Base-by-base conservation (phyloP, 2,329 filamentous ascomycete genomes). In the Pseudocercospora fijiensis region DNA sequence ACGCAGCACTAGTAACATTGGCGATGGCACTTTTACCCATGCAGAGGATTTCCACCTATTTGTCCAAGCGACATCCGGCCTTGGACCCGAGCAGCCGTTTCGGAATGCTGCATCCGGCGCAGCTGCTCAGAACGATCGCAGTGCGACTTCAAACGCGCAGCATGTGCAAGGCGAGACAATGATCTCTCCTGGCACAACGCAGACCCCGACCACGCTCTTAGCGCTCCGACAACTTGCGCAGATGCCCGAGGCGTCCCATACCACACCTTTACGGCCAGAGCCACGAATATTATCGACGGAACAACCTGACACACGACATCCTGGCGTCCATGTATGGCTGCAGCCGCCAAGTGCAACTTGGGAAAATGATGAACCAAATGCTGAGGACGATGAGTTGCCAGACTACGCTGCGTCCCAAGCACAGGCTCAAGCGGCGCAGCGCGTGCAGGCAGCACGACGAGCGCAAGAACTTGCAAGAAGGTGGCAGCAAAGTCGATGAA, bases 361-460 rank as follows among this genome's bases (percentile, higher is more conserved):
- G n/a, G 51, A 58, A 9, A 63, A 65, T 4, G 58, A 61, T 13
- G 61, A 62, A 33, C 59, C 67, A 11, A 65, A 62, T 28, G 72
- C 74, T 13, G 67, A 66, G 47, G 78, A 78, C 11, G 77, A 82
- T 24, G 76, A 77, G 64, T 65, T 82, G 13, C 80, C 80, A 0
- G 75, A 81, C 65, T 82, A 82, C 64, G 79, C 78, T 26, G 75
- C 79, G 61, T 81, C 79, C 62, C 80, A 82, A 69, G 78, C 78
- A 11, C 78, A 82, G 64, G 80, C 79, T 68, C 75, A 76, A 27
- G 76, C 73, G 8, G 71, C 65, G 51, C 78, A 75, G 60, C 71
- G 79, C 30, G 68, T 68, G 11, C 79, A 78, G 65, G 80, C 80
- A n/a, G 73, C 77, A 11, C 73, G 76, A 33, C 71, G 80, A 64